Evolutionary conservation across 2,329 filamentous ascomycete species (phyloP).

Genomic region (Colletotrichum tofieldiae): DNA sequence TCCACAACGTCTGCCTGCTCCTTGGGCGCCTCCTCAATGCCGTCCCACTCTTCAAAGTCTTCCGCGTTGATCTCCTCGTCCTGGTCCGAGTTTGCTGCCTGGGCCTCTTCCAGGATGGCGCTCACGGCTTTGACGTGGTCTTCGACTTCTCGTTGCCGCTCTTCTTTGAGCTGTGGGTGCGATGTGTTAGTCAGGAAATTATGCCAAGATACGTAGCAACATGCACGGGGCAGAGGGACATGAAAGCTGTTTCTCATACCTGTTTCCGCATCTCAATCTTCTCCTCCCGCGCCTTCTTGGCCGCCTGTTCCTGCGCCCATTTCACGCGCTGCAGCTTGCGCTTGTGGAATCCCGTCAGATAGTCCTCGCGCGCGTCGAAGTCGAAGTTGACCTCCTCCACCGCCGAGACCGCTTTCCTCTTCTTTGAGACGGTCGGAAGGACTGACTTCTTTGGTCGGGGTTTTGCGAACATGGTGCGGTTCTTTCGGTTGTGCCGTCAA

Average conservation of each 20-base stretch:
- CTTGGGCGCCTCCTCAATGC: conserved; percentile 70
- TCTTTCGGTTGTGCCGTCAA: conserved; percentile 23
- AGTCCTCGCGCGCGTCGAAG: conserved; percentile 83
- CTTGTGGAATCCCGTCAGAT: conserved; percentile 96
- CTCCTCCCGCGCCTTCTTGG: conserved; percentile 83
- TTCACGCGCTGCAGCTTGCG: conserved; percentile 90
- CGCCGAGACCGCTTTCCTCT: conserved; percentile 71
- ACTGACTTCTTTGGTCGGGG: conserved; percentile 72
- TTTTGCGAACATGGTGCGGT: conserved; percentile 65
- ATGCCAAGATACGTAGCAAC: not conserved
- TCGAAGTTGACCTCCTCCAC: conserved; percentile 92
- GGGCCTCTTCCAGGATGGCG: conserved; percentile 75
- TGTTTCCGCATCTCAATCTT: conserved; percentile 81
- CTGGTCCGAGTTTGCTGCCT: conserved; percentile 61
- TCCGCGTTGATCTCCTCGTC: conserved; percentile 55
- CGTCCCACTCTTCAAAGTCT: conserved; percentile 75
- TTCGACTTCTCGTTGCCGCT: conserved; percentile 85
- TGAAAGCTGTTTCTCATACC: conserved; percentile 62
- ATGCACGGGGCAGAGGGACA: not conserved
- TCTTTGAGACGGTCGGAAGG: conserved; percentile 75
- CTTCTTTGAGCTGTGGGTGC: conserved; percentile 81
- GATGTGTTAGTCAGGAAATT: not conserved
- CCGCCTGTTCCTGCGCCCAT: conserved; percentile 85
- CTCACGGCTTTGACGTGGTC: conserved; percentile 86
- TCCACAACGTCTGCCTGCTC: conserved; percentile 70